These are phyloP conservation scores for Cryptococcus amylolentus DNA, from an alignment of 1,284 basidiomycete genomes.

Conservation along the genomic window DNA sequence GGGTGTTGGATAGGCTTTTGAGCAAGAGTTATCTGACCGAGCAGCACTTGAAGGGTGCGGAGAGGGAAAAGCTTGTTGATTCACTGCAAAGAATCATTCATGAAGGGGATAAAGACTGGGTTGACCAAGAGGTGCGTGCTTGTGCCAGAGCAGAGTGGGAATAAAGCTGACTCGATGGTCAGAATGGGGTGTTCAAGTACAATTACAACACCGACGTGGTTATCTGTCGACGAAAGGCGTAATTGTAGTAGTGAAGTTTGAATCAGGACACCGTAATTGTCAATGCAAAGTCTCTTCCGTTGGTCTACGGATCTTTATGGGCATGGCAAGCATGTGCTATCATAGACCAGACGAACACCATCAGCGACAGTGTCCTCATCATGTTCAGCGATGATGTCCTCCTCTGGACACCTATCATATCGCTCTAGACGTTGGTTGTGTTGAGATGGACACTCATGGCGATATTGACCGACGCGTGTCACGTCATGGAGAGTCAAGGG, in stretches of 20 bases:
- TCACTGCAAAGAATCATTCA: conserved; percentile 25
- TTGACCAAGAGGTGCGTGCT: conserved; percentile 36
- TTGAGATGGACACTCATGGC: too few relatives aligned
- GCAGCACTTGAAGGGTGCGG: conserved; percentile 29
- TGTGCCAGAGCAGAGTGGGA: background rate
- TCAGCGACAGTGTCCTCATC: too few relatives aligned
- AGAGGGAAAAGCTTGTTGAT: conserved; percentile 23
- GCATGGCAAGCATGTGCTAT: too few relatives aligned
- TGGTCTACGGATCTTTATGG: too few relatives aligned
- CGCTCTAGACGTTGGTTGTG: too few relatives aligned
- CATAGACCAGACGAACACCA: too few relatives aligned
- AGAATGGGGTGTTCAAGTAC: conserved; percentile 40
- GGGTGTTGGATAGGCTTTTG: background rate
- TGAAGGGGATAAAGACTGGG: conserved; percentile 33
- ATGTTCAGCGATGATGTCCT: too few relatives aligned
- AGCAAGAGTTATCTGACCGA: conserved; percentile 35
- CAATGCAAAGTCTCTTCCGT: too few relatives aligned
- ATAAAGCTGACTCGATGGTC: background rate
- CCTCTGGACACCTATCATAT: too few relatives aligned
- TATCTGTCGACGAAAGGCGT: conserved; percentile 26
- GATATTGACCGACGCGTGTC: too few relatives aligned
- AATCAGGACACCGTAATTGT: too few relatives aligned
- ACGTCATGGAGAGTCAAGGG: too few relatives aligned
- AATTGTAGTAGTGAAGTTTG: background rate
- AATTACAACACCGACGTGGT: conserved; percentile 37